Conservation (phyloP, 192 early-diverging fungal species). For the Fimicolochytrium jonesii region DNA sequence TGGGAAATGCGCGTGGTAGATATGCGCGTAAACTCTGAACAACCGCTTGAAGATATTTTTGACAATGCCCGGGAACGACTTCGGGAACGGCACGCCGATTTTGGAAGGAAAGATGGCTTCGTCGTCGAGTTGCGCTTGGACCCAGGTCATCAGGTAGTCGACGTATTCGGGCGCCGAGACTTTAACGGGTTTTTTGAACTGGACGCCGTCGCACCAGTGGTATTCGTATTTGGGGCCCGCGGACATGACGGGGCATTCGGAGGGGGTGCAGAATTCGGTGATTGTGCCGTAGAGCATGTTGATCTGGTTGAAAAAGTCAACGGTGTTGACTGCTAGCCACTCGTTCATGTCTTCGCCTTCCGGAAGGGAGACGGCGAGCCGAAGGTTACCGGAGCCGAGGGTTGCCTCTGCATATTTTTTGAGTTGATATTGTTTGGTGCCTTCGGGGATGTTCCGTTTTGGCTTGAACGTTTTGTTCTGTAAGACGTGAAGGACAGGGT, state of each 20-base stretch:
- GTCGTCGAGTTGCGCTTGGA: slow-evolving; percentile 80
- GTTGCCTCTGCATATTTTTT: slow-evolving; percentile 71
- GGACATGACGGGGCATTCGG: slow-evolving; percentile 85
- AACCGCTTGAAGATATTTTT: slow-evolving; percentile 79
- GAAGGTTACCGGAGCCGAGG: slow-evolving; percentile 73
- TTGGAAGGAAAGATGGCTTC: slow-evolving; percentile 83
- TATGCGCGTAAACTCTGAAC: slow-evolving; percentile 90
- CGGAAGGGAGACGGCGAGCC: slow-evolving; percentile 73
- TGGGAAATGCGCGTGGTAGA: slow-evolving; percentile 83
- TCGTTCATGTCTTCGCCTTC: slow-evolving; percentile 86
- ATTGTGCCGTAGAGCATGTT: slow-evolving; percentile 86
- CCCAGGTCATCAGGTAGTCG: slow-evolving; percentile 73
- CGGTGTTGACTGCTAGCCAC: slow-evolving; percentile 90
- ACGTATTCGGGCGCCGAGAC: slow-evolving; percentile 89
- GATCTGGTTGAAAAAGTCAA: slow-evolving; percentile 96
- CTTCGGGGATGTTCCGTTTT: slow-evolving; percentile 45
- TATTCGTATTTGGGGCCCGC: slow-evolving; percentile 82
- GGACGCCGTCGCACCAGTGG: slow-evolving; percentile 79
- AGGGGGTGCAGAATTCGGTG: slow-evolving; percentile 79
- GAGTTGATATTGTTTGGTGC: slow-evolving; percentile 57
- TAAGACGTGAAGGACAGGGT: neutral
- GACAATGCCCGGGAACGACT: slow-evolving; percentile 62
- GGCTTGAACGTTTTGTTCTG: slow-evolving; percentile 62
- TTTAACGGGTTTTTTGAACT: slow-evolving; percentile 82
- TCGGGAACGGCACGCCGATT: slow-evolving; percentile 71